Evolutionary conservation across 495 filamentous ascomycete genomes (phyloP).

Genomic region (Penicillium atrosanguineum): DNA sequence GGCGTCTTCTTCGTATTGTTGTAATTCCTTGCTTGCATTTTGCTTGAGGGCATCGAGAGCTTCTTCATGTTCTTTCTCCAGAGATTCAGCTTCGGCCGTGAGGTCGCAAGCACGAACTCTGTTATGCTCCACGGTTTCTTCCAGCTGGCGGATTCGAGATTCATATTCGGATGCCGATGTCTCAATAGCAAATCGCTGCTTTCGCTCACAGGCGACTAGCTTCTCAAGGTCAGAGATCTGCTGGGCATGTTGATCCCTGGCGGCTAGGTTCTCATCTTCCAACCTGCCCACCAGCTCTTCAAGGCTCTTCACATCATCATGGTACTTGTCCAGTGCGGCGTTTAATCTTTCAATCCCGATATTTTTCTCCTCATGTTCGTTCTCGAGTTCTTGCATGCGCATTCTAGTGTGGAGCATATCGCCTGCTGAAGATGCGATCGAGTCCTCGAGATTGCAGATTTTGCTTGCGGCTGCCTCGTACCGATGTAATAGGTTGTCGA

Average conservation of each 20-base stretch:
- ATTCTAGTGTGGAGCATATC: slow-evolving; percentile 47
- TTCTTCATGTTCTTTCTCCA: slow-evolving; percentile 32
- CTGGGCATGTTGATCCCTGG: slow-evolving; percentile 28
- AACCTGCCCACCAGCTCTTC: slow-evolving; percentile 58
- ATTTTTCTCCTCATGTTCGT: slow-evolving; percentile 55
- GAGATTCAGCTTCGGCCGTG: slow-evolving; percentile 26
- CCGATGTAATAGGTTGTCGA: slow-evolving; percentile 37
- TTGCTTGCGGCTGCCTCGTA: slow-evolving; percentile 42
- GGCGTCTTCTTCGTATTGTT: slow-evolving; percentile 43
- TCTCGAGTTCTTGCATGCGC: slow-evolving; percentile 47
- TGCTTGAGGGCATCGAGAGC: slow-evolving; percentile 28
- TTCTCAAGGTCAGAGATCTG: slow-evolving; percentile 41
- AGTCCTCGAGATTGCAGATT: slow-evolving; percentile 50
- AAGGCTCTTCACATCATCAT: slow-evolving; percentile 59
- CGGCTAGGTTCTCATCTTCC: slow-evolving; percentile 51
- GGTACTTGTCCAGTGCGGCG: slow-evolving; percentile 60
- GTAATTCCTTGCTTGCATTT: slow-evolving; percentile 26
- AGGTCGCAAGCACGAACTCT: slow-evolving; percentile 37
- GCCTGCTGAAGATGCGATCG: slow-evolving; percentile 54
- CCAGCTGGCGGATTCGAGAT: slow-evolving; percentile 39
- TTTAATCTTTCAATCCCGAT: slow-evolving; percentile 58
- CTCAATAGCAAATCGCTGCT: slow-evolving; percentile 37
- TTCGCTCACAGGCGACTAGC: slow-evolving; percentile 36
- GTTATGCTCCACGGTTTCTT: slow-evolving; percentile 35
- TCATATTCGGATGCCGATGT: slow-evolving; percentile 30